These are phyloP conservation scores for Imleria badia DNA, from an alignment of 768 basidiomycete species.

Conservation along the genomic window DNA sequence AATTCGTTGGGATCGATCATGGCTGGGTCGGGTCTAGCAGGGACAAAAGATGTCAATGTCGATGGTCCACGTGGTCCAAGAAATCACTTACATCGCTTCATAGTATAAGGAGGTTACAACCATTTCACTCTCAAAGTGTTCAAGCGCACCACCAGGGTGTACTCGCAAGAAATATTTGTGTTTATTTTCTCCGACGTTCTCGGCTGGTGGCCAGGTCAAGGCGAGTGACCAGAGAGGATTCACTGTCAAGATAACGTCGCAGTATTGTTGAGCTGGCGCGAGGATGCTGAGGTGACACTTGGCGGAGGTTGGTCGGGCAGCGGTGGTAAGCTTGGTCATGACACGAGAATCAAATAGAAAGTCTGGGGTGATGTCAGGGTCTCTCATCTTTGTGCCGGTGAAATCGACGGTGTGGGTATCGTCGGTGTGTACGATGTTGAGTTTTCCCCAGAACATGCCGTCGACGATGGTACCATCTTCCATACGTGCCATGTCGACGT, in stretches of 20 bases:
- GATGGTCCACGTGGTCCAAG: not conserved
- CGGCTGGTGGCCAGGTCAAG: constrained; percentile 77
- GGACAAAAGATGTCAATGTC: constrained; percentile 1
- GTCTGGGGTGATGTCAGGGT: constrained; percentile 63
- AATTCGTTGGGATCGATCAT: constrained; percentile 80
- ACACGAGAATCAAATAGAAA: constrained; percentile 75
- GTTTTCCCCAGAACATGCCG: constrained; percentile 86
- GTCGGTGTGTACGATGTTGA: constrained; percentile 76
- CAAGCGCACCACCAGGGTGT: constrained; percentile 81
- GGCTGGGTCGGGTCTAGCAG: constrained; percentile 67
- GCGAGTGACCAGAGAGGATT: constrained; percentile 75
- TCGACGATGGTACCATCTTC: constrained; percentile 86
- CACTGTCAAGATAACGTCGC: constrained; percentile 72
- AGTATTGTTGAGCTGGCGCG: constrained; percentile 72
- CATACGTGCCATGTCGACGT: constrained; percentile 89
- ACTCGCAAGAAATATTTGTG: constrained; percentile 82
- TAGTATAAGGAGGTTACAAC: constrained; percentile 82
- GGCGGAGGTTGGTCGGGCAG: constrained; percentile 70
- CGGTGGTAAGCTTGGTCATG: constrained; percentile 73
- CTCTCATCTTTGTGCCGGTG: constrained; percentile 69
- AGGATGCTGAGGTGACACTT: constrained; percentile 76
- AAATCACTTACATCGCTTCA: constrained; percentile 68
- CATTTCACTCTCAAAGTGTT: constrained; percentile 83
- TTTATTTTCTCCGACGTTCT: constrained; percentile 63
- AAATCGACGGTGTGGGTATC: constrained; percentile 83